These are phyloP conservation scores for Nigrograna mackinnonii DNA, from an alignment of 2,329 filamentous ascomycete genomes.

Conservation along the genomic window DNA sequence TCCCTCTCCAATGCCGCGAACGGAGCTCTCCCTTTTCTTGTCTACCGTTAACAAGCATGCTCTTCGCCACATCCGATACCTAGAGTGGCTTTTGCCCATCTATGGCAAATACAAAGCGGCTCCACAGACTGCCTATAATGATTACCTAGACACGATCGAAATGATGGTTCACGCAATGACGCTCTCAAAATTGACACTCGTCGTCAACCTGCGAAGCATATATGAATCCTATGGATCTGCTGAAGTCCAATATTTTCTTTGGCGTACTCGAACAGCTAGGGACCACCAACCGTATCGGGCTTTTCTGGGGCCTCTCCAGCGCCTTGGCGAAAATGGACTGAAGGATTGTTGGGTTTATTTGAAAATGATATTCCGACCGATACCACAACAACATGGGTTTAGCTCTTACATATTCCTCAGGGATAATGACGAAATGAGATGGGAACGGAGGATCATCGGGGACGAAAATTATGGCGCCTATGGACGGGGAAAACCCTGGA, in stretches of 20 bases:
- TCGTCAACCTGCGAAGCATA: constrained; percentile 6
- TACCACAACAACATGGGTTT: background rate
- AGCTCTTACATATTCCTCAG: background rate
- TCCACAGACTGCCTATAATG: constrained; percentile 4
- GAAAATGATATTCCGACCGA: background rate
- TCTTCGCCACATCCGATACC: constrained; percentile 9
- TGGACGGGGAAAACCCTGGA: too few relatives aligned
- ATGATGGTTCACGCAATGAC: constrained; percentile 14
- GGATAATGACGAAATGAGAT: constrained; percentile 10
- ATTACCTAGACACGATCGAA: constrained; percentile 14
- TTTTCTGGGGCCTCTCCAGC: constrained; percentile 2
- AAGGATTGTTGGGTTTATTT: constrained; percentile 12
- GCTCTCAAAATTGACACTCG: constrained; percentile 8
- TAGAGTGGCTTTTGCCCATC: constrained; percentile 10
- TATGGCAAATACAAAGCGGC: background rate
- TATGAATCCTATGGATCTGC: background rate
- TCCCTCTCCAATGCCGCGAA: background rate
- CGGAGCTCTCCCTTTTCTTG: constrained; percentile 12
- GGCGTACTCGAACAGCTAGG: background rate
- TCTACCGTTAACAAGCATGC: constrained; percentile 9
- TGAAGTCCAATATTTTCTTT: background rate
- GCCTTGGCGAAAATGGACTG: constrained; percentile 5
- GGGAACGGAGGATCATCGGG: constrained; percentile 7
- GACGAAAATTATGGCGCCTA: constrained; percentile 2
- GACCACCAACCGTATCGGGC: constrained; percentile 2